Conservation (phyloP, 352 stramenopile genomes). For the Globisporangium irregulare region DNA sequence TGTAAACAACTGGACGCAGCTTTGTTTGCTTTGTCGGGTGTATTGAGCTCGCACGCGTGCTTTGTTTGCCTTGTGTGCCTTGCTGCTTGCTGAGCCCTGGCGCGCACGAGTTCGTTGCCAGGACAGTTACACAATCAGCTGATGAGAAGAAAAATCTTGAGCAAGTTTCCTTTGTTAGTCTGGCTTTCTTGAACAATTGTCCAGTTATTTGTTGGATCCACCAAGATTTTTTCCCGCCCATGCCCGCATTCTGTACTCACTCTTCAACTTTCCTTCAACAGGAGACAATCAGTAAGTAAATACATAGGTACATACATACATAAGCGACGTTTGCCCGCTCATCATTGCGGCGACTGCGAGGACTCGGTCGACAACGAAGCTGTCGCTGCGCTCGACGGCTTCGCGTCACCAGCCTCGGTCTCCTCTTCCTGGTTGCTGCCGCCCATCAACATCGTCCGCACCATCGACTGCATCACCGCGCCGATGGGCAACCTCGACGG, state of each 20-base stretch:
- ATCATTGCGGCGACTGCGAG: background rate
- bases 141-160: background rate
- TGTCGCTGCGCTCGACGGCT: background rate
- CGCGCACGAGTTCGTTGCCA: background rate
- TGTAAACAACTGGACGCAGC: no score
- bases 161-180: background rate
- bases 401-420: background rate
- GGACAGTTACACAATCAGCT: background rate
- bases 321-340: no score
- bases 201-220: background rate
- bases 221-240: background rate
- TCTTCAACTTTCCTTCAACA: background rate
- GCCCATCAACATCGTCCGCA: background rate
- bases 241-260: background rate
- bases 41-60: background rate
- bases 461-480: constrained; percentile 21
- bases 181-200: background rate
- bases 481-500: constrained; percentile 17
- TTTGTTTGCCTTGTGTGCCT: background rate
- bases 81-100: background rate
- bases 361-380: background rate
- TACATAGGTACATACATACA: no score
- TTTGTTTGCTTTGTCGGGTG: no score
- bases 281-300: no score
- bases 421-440: background rate